A percentile compares a stretch with the other conserved stretches of the same genome.
phyloP scores from a whole-genome alignment of 2,329 filamentous ascomycete genomes.

The Ampelomyces quisqualis region DNA sequence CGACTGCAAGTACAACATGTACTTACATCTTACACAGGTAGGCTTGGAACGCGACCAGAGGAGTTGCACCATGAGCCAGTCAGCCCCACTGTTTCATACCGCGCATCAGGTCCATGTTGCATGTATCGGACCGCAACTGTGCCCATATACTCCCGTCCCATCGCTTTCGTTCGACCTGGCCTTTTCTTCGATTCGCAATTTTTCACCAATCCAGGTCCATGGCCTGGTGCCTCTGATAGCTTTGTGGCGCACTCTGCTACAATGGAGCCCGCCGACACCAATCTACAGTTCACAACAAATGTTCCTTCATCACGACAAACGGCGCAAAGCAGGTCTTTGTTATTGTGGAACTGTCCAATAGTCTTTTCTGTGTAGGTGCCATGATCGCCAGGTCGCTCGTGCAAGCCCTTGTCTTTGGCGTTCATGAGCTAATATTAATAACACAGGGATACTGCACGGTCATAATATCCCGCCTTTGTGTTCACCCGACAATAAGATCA shows the following conservation, averaged over 20 bases:
- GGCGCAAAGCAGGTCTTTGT: conserved; percentile 18
- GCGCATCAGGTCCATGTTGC: conserved; percentile 18
- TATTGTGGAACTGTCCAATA: conserved; percentile 5
- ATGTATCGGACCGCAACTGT: conserved; percentile 14
- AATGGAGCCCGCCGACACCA: conserved; percentile 30
- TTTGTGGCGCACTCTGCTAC: conserved; percentile 25
- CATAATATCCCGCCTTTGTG: conserved; percentile 11
- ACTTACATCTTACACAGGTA: conserved; percentile 16
- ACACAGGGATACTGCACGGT: conserved; percentile 5
- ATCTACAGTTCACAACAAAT: conserved; percentile 27
- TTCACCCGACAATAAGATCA: conserved; percentile 4
- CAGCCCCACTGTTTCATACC: conserved; percentile 34
- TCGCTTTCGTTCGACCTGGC: no score
- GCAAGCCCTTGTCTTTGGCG: conserved; percentile 3
- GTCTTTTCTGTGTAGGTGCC: conserved; percentile 8
- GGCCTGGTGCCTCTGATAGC: conserved; percentile 21
- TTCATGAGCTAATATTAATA: conserved; percentile 1
- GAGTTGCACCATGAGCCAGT: conserved; percentile 36
- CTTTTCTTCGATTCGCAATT: conserved; percentile 4
- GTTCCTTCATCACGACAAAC: conserved; percentile 25
- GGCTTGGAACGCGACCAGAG: conserved; percentile 24
- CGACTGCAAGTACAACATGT: no score
- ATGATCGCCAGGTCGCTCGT: conserved; percentile 2
- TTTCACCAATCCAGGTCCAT: conserved; percentile 11
- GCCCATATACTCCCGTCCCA: conserved; percentile 27